Conservation (phyloP, 768 basidiomycete genomes). For the Pleurotus ostreatus region DNA sequence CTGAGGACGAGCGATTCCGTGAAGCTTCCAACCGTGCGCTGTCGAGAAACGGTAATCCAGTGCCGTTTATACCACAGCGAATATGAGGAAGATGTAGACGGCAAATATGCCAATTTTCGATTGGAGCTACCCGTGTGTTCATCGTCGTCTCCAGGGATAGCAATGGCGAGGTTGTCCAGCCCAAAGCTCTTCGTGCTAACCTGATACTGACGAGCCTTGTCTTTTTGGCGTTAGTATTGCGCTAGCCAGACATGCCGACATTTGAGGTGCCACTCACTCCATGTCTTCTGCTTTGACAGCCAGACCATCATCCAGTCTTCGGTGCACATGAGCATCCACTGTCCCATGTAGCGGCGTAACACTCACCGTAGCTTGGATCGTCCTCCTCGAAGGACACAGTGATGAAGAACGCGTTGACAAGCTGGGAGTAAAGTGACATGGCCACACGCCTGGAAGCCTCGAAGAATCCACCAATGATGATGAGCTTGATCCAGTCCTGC, state of each 20-base stretch:
- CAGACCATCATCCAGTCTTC: conserved; percentile 58
- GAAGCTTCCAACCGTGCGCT: conserved; percentile 24
- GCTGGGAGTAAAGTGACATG: conserved; percentile 27
- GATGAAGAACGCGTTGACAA: conserved; percentile 44
- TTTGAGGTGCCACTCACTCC: conserved; percentile 32
- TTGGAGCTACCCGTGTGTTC: conserved; percentile 15
- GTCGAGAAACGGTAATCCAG: conserved; percentile 36
- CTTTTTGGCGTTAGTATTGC: conserved; percentile 15
- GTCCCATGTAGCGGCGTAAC: background rate
- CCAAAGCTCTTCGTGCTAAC: conserved; percentile 32
- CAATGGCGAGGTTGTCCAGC: background rate
- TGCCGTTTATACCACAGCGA: conserved; percentile 48
- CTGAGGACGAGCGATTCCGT: conserved; percentile 38
- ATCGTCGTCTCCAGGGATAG: conserved; percentile 3
- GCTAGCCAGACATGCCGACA: no score
- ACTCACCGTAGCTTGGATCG: conserved; percentile 24
- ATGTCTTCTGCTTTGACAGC: conserved; percentile 51
- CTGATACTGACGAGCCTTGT: conserved; percentile 40
- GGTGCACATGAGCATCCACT: background rate
- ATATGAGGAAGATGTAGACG: conserved; percentile 34
- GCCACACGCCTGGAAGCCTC: conserved; percentile 43
- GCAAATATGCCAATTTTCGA: conserved; percentile 40
- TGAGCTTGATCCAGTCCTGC: conserved; percentile 48
- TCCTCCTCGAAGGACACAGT: conserved; percentile 45
- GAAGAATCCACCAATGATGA: conserved; percentile 47